Conservation (phyloP, 305 asterid genomes). For the Fraxinus paxiana region DNA sequence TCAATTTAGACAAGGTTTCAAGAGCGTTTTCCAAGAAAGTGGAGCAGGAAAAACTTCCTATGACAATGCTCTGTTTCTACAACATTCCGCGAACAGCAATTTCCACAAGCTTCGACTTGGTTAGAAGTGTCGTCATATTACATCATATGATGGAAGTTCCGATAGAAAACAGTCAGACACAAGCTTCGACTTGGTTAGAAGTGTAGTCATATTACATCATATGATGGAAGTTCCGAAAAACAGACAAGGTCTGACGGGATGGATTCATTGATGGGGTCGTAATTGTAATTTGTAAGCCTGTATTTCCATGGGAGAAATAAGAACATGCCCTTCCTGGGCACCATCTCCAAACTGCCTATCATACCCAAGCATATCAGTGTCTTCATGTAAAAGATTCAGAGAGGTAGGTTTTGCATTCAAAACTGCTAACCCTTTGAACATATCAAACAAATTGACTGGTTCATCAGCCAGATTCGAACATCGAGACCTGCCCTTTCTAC, state of each 20-base stretch:
- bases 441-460: slow-evolving; percentile 63
- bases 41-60: background rate
- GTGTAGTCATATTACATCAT: slow-evolving; percentile 5
- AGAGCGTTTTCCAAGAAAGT: slow-evolving; percentile 1
- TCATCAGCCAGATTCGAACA: slow-evolving; percentile 71
- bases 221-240: background rate
- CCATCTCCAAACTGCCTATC: slow-evolving; percentile 63
- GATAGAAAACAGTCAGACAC: background rate
- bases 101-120: slow-evolving; percentile 2
- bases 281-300: slow-evolving; percentile 83
- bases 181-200: slow-evolving; percentile 4
- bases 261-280: slow-evolving; percentile 38
- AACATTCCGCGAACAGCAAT: slow-evolving; percentile 19
- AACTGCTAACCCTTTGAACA: slow-evolving; percentile 72
- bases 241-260: background rate
- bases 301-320: slow-evolving; percentile 89
- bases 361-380: slow-evolving; percentile 71
- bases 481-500: slow-evolving; percentile 61
- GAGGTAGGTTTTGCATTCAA: slow-evolving; percentile 62
- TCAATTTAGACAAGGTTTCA: background rate
- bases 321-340: slow-evolving; percentile 74
- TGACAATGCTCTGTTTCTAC: slow-evolving; percentile 17
- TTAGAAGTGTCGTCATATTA: slow-evolving; percentile 5
- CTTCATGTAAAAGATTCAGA: slow-evolving; percentile 76
- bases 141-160: background rate